phyloP scores from a whole-genome alignment of 1,139 yeast species.

The Debaryomyces subglobosus region DNA sequence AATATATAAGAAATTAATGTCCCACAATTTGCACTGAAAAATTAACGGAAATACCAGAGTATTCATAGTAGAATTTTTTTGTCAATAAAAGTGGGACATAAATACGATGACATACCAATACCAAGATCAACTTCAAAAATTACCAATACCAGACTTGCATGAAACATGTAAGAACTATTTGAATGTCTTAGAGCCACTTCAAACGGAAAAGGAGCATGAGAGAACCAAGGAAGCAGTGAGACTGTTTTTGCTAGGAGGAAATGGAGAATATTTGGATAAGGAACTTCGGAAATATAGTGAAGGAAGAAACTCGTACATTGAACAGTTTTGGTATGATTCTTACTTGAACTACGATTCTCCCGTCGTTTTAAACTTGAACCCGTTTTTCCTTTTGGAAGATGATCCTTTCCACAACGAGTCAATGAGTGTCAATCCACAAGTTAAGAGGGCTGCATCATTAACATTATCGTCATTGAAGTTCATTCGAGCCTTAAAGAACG shows the following conservation, averaged over 20 bases:
- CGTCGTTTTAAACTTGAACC: slow-evolving; percentile 84
- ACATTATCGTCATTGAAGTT: slow-evolving; percentile 78
- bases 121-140: slow-evolving; percentile 59
- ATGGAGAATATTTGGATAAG: slow-evolving; percentile 64
- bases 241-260: slow-evolving; percentile 54
- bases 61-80: background rate
- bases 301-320: slow-evolving; percentile 75
- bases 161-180: slow-evolving; percentile 69
- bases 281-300: slow-evolving; percentile 66
- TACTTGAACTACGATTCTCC: slow-evolving; percentile 86
- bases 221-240: slow-evolving; percentile 63
- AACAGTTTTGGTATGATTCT: slow-evolving; percentile 92
- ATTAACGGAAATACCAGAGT: background rate
- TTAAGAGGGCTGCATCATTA: slow-evolving; percentile 80
- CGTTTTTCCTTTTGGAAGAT: slow-evolving; percentile 84
- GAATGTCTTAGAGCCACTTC: slow-evolving; percentile 71
- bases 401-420: slow-evolving; percentile 80
- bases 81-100: background rate
- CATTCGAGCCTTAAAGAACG: slow-evolving; percentile 74
- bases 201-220: slow-evolving; percentile 69
- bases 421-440: slow-evolving; percentile 60
- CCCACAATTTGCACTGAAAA: background rate
- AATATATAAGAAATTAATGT: slow-evolving; percentile 3
- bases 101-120: slow-evolving; percentile 49
- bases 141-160: slow-evolving; percentile 77